Evolutionary conservation across 148 eudicot genomes (phyloP).

Genomic region (Bassia scoparia): DNA sequence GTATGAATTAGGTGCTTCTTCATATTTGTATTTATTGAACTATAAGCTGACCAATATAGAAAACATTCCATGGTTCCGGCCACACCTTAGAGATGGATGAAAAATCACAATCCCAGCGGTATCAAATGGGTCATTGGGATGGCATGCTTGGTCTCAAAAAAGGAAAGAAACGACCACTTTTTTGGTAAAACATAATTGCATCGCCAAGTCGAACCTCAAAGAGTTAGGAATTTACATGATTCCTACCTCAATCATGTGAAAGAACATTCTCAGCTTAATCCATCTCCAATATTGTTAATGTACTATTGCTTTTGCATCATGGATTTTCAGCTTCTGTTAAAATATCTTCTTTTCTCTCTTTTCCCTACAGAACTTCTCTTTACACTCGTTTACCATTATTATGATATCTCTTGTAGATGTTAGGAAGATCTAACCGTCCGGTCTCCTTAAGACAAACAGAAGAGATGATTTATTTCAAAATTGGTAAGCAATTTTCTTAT

Average conservation of each 20-base stretch:
- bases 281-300: constrained; percentile 3
- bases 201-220: background rate
- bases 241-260: background rate
- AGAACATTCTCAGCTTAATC: background rate
- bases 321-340: background rate
- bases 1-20: no score
- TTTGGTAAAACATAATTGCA: no score
- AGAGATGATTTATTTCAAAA: constrained; percentile 79
- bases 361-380: constrained; percentile 15
- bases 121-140: no score
- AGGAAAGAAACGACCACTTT: no score
- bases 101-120: no score
- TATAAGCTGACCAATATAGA: no score
- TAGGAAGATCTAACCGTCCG: constrained; percentile 74
- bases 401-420: constrained; percentile 52
- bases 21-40: no score
- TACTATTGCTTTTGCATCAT: background rate
- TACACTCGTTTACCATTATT: background rate
- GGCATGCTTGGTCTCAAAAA: no score
- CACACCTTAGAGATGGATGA: no score
- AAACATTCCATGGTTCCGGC: no score
- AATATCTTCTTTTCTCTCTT: background rate
- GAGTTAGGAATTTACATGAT: background rate
- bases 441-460: constrained; percentile 71
- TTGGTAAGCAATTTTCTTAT: constrained; percentile 48